Base-by-base conservation (phyloP, 352 stramenopile genomes). In the Globisporangium spinosum region DNA sequence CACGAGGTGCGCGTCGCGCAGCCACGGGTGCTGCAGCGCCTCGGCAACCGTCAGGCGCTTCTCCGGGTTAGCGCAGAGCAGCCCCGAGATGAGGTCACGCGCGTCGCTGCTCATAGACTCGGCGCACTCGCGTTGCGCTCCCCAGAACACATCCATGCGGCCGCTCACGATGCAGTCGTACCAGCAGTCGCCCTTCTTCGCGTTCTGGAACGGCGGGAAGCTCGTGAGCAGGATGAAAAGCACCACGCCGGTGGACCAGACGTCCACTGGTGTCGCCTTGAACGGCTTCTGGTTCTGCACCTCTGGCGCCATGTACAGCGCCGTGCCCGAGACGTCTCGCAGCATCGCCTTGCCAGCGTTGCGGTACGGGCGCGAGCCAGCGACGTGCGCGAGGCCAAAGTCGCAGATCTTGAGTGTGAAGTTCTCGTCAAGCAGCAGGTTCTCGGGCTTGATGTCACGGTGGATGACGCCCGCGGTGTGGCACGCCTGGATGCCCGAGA, bases 171-270 rank as follows among this genome's bases (percentile, higher is more conserved):
- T 70, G 61, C 72, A 79, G 68, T 88, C 76, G 74, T 89, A 97
- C 87, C 83, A 94, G 69, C 73, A 90, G 62, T 97, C 89, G 49
- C 79, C 88, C 25, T 71, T 71, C 17, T 78, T 67, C 15, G 89
- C 88, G 32, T 84, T 71, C 59, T 96, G 86, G 68, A 97, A 97
- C 29, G 92, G 92, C 29, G 91, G 90, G 67, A 95, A 85, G 45
- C 90, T 89, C 58, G 90, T 95, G 32, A 97, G 70, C 65, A 98
- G 78, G 71, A 97, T 96, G 73, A 97, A 98, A 9, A 97, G 73
- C 65, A 97, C 90, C 27, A 97, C 89, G 56, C 90, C 92, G 1
- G 85, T 79, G 0, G 87, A 93, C 91, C 92, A 98, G 17, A 97
- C 80, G 72, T 98, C 92, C 27, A 93, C 83, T 0, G 89, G 78